A percentile compares a stretch with the other conserved stretches of the same genome.
Evolutionary conservation across 2,329 filamentous ascomycete species (phyloP).

Genomic region (Davidsoniella virescens): DNA sequence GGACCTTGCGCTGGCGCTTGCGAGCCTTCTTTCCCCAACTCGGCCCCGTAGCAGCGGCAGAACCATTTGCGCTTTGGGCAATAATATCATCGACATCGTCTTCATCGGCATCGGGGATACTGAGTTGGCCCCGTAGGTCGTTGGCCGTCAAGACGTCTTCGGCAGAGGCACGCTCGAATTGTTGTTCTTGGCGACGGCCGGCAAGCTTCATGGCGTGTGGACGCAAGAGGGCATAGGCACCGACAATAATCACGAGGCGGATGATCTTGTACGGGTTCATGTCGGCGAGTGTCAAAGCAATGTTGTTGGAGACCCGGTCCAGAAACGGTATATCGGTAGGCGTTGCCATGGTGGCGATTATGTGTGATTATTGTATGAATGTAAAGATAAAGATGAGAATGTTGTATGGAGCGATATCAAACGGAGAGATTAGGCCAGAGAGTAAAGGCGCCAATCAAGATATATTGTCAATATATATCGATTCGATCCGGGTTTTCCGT

Average conservation of each 20-base stretch:
- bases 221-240: slow-evolving; percentile 57
- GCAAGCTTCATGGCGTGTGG: slow-evolving; percentile 58
- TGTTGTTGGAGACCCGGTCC: slow-evolving; percentile 25
- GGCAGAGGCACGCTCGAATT: slow-evolving; percentile 42
- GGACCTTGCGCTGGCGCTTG: slow-evolving; percentile 25
- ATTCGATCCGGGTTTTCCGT: too few relatives aligned
- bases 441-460: too few relatives aligned
- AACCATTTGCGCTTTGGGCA: background rate
- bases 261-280: slow-evolving; percentile 42
- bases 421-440: too few relatives aligned
- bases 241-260: slow-evolving; percentile 53
- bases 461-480: too few relatives aligned
- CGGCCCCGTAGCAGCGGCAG: slow-evolving; percentile 2
- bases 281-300: slow-evolving; percentile 30
- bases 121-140: slow-evolving; percentile 39
- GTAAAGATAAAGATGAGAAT: background rate
- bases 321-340: slow-evolving; percentile 7
- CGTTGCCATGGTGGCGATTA: slow-evolving; percentile 5
- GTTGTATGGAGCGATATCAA: too few relatives aligned
- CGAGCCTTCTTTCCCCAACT: slow-evolving; percentile 15
- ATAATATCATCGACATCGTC: slow-evolving; percentile 19
- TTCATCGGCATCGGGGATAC: slow-evolving; percentile 37
- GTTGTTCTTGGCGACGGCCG: slow-evolving; percentile 44
- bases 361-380: background rate
- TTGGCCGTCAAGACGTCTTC: slow-evolving; percentile 48